phyloP scores from a whole-genome alignment of 768 basidiomycete genomes.

The Lentinula detonsa region DNA sequence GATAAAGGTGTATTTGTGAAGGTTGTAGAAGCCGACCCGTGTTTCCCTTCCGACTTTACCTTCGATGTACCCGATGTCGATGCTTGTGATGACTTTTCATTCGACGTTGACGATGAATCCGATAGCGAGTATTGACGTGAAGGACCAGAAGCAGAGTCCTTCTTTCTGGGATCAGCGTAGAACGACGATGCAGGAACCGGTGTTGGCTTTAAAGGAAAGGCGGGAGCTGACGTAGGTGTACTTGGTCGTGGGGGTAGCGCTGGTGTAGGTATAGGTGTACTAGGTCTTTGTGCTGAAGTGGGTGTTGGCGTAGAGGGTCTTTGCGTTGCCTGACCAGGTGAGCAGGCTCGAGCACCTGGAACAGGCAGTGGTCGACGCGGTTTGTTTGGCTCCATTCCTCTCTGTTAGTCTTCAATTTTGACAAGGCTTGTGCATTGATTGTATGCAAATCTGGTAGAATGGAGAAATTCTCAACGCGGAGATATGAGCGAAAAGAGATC shows the following conservation, averaged over 20 bases:
- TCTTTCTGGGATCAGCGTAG: constrained; percentile 22
- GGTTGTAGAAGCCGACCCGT: constrained; percentile 39
- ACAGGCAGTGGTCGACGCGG: constrained; percentile 9
- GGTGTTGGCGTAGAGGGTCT: neutral
- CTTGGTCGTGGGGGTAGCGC: neutral
- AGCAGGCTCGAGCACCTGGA: neutral
- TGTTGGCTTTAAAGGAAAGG: neutral
- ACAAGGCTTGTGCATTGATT: too few species aligned
- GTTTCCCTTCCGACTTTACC: constrained; percentile 18
- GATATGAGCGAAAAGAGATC: too few species aligned
- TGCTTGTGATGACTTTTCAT: neutral
- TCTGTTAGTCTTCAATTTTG: neutral
- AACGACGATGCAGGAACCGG: constrained; percentile 27
- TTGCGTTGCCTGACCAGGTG: neutral
- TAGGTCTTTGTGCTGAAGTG: constrained; percentile 9
- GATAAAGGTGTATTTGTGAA: constrained; percentile 29
- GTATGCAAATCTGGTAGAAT: too few species aligned
- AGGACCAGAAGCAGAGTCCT: constrained; percentile 31
- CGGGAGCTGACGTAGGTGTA: neutral
- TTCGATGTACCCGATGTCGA: neutral
- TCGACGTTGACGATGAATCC: neutral
- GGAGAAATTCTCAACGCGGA: too few species aligned
- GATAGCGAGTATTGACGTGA: neutral
- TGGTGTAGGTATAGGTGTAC: constrained; percentile 7
- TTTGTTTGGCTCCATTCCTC: neutral